These are phyloP conservation scores for Cystoisospora suis DNA, from an alignment of 169 alveolate genomes.

Conservation along the genomic window DNA sequence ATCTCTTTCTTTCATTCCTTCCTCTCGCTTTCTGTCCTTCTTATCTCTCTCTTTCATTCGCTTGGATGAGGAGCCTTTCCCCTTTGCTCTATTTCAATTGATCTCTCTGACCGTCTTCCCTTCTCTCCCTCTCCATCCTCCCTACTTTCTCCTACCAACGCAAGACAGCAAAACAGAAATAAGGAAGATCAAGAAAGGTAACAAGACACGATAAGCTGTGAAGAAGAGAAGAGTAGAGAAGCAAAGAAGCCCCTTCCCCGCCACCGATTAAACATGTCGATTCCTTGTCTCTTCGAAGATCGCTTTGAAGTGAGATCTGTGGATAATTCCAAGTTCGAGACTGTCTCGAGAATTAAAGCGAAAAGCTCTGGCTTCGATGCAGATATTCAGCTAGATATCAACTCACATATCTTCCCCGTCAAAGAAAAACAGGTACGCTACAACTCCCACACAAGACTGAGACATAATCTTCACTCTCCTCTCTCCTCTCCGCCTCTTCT, in stretches of 20 bases:
- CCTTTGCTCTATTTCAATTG: background rate
- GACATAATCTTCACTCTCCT: background rate
- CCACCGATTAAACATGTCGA: conserved; percentile 50
- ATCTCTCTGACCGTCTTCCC: background rate
- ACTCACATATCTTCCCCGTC: conserved; percentile 87
- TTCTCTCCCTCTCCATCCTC: background rate
- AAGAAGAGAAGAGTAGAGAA: no score
- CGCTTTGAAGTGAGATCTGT: conserved; percentile 86
- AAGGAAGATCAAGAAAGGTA: no score
- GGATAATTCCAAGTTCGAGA: conserved; percentile 89
- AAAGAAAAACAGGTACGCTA: conserved; percentile 79
- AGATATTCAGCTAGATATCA: conserved; percentile 86
- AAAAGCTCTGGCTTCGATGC: conserved; percentile 92
- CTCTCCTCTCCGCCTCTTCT: background rate
- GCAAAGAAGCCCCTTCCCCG: no score
- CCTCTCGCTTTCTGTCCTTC: background rate
- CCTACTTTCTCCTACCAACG: no score
- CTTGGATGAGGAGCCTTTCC: background rate
- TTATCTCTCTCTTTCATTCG: background rate
- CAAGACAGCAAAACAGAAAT: no score
- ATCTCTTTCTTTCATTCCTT: background rate
- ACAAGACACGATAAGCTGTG: no score
- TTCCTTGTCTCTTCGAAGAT: conserved; percentile 83
- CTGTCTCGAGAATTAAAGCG: conserved; percentile 87
- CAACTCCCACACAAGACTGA: background rate